A percentile compares a stretch with the other conserved stretches of the same genome.
Evolutionary conservation across 192 early-diverging fungal species (phyloP).

Genomic region (Hyaloraphidium curvatum): DNA sequence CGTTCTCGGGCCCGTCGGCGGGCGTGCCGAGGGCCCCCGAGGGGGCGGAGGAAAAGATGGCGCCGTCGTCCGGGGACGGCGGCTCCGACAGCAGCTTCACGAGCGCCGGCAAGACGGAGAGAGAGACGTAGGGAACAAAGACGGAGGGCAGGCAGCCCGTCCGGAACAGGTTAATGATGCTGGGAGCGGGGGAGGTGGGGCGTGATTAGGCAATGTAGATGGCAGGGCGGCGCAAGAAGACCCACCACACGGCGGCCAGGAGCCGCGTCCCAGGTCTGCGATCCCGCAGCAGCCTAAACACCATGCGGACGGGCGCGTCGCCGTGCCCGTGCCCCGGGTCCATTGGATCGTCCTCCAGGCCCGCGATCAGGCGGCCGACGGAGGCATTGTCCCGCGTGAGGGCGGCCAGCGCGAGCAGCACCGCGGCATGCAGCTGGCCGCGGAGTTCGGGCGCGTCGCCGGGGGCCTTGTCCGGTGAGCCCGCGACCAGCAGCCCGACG

Average conservation of each 20-base stretch:
- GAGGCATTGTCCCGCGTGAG: no score
- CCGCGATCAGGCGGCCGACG: no score
- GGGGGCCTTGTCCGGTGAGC: no score
- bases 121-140: slow-evolving; percentile 25
- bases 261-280: slow-evolving; percentile 45
- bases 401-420: no score
- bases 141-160: slow-evolving; percentile 30
- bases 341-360: no score
- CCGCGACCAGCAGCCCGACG: no score
- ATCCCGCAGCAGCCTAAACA: slow-evolving; percentile 45
- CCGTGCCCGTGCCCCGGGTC: no score
- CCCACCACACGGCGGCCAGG: slow-evolving; percentile 44
- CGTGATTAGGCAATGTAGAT: not conserved
- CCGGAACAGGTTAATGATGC: slow-evolving; percentile 43
- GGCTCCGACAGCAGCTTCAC: slow-evolving; percentile 44
- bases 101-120: slow-evolving; percentile 40
- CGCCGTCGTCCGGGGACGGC: not conserved
- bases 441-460: no score
- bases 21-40: slow-evolving; percentile 5
- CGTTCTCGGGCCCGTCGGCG: slow-evolving; percentile 33
- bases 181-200: slow-evolving; percentile 5
- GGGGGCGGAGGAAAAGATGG: slow-evolving; percentile 4
- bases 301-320: slow-evolving; percentile 22
- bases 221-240: not conserved
- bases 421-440: no score